These are phyloP conservation scores for Ceratopteris richardii DNA, from an alignment of 75 land plant genomes.

Conservation along the genomic window DNA sequence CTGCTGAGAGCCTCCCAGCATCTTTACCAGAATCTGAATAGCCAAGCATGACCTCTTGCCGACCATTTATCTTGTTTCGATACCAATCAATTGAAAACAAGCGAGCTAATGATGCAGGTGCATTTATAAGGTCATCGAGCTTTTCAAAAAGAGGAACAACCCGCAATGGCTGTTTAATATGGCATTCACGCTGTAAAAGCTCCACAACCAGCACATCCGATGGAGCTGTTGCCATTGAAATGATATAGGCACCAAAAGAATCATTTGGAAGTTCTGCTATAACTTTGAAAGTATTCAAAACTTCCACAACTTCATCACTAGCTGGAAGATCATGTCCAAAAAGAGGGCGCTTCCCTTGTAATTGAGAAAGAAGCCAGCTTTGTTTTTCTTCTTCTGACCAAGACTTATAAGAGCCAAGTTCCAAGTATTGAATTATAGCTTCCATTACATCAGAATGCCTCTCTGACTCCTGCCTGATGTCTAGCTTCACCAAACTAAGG, in stretches of 20 bases:
- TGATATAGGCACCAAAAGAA: slow-evolving; percentile 85
- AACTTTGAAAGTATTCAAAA: slow-evolving; percentile 73
- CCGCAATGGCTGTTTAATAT: slow-evolving; percentile 54
- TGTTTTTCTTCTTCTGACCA: slow-evolving; percentile 79
- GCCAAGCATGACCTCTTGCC: slow-evolving; percentile 95
- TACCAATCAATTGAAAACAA: slow-evolving; percentile 93
- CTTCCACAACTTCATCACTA: slow-evolving; percentile 77
- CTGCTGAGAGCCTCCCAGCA: slow-evolving; percentile 87
- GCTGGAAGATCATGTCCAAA: slow-evolving; percentile 76
- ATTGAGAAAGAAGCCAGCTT: slow-evolving; percentile 72
- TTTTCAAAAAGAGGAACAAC: slow-evolving; percentile 91
- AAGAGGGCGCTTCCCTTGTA: slow-evolving; percentile 81
- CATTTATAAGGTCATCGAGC: slow-evolving; percentile 82
- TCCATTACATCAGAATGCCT: slow-evolving; percentile 84
- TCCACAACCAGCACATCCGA: slow-evolving; percentile 93
- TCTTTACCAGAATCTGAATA: slow-evolving; percentile 96
- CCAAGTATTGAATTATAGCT: slow-evolving; percentile 72
- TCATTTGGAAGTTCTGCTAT: slow-evolving; percentile 73
- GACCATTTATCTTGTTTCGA: slow-evolving; percentile 67
- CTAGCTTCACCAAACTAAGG: slow-evolving; percentile 66
- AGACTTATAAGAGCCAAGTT: slow-evolving; percentile 66
- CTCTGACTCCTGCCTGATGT: slow-evolving; percentile 91
- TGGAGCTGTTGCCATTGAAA: slow-evolving; percentile 89
- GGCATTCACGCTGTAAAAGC: slow-evolving; percentile 81
- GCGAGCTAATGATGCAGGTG: slow-evolving; percentile 70